A percentile compares a stretch with the other conserved stretches of the same genome.
These are phyloP conservation scores for Ustilago nuda DNA, from an alignment of 1,284 basidiomycete genomes.

Conservation along the genomic window DNA sequence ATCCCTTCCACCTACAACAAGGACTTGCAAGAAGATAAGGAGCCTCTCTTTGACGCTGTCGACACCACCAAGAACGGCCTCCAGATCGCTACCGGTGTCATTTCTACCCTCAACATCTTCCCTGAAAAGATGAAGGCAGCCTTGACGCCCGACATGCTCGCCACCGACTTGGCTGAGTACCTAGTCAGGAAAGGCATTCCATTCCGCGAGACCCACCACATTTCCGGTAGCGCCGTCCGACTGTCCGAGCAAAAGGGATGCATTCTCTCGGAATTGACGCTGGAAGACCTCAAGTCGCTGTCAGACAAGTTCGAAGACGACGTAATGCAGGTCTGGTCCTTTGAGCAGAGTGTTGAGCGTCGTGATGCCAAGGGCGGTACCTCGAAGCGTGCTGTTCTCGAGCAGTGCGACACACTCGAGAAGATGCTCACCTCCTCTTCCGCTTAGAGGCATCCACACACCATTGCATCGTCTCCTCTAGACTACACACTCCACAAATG, in stretches of 20 bases:
- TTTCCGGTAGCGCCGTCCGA: constrained; percentile 94
- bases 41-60: constrained; percentile 93
- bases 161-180: constrained; percentile 97
- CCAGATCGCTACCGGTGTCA: constrained; percentile 91
- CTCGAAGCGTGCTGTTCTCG: constrained; percentile 82
- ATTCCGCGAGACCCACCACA: constrained; percentile 98
- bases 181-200: constrained; percentile 95
- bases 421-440: constrained; percentile 35
- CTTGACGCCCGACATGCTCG: constrained; percentile 94
- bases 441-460: constrained; percentile 7
- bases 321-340: constrained; percentile 72
- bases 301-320: constrained; percentile 85
- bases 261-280: constrained; percentile 82
- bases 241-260: constrained; percentile 86
- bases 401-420: constrained; percentile 74
- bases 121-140: constrained; percentile 88
- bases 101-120: constrained; percentile 85
- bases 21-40: constrained; percentile 98
- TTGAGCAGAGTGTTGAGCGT: constrained; percentile 83
- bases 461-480: neutral
- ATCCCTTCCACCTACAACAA: constrained; percentile 99
- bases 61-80: constrained; percentile 90
- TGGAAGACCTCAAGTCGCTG: constrained; percentile 82
- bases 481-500: neutral
- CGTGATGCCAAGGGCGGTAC: constrained; percentile 92